Evolutionary conservation across 225 moss, liverwort and hornwort genomes (phyloP), one percentile per base, ranked within the genome.

Genomic region (Rhytidiadelphus loreus): DNA sequence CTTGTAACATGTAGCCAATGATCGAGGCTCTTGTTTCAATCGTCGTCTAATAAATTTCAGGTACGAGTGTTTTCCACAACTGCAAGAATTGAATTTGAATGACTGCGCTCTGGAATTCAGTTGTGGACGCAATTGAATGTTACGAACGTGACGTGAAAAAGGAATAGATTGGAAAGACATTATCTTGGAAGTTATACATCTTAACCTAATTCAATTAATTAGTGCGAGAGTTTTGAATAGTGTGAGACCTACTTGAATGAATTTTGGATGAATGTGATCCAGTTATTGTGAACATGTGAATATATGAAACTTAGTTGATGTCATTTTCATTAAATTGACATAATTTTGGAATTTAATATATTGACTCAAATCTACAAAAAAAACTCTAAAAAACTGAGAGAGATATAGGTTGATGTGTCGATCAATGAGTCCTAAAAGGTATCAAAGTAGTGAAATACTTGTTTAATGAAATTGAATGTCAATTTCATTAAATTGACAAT

Each of bases 321-420:
- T 23, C 3, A 52, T 22, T 23, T 76, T 76, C 0, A 0, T 35
- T 35, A 13, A 52, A 76, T 76, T 76, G 35, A 5, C 0, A 8
- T 8, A 22, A 33, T 35, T 35, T 53, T 23, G 23, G 23, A 22
- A 6, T 76, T 2, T 13, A 8, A 13, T 35, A 1, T 22, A 32
- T 3, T 21, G 13, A 33, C 21, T 72, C 44, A 44, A 44, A 28
- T 28, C 28, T 46, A 26, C 8, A 24, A 26, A 28, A 28, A 25
- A 15, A 12, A 30, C 4, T 71, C 26, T 12, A 7, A 7, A 19
- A 75, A 12, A 15, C n/a, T n/a, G 0, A 10, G 3, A 6, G 0
- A 72, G 2, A 9, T 28, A 10, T 21, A 22, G 8, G 20, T 32
- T 12, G 12, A 17, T 11, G 32, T 74, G 19, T 74, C 2, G 19